Evolutionary conservation across 106 monocot genomes (phyloP), one percentile per base, ranked within the genome.

Genomic region (Chionographis japonica): DNA sequence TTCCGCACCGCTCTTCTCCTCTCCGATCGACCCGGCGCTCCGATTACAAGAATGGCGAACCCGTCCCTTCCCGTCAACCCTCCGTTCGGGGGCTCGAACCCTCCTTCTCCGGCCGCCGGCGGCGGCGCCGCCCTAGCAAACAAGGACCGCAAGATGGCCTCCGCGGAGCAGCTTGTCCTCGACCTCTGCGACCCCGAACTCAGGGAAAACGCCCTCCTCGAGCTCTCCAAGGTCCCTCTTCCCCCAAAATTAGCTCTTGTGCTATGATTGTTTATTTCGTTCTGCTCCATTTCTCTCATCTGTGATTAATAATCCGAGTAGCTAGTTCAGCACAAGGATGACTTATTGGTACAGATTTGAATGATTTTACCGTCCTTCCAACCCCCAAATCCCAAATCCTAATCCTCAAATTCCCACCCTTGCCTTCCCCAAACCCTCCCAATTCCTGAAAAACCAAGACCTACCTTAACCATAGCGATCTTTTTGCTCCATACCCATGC

Each of bases 171-270:
- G 74, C 88, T 91, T 51, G 92, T 92, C 4, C 89, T 87, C 11
- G 97, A 98, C 60, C 92, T 98, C 61, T 86, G 82, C 72, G 85
- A 89, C 69, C 84, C 89, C 54, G 83, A 90, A 43, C 92, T 92
- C 78, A 77, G 97, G 52, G 97, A 98, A 68, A 89, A 85, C 62
- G 97, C 97, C 63, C 87, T 98, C 11, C 86, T 89, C 27, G 92
- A 95, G 59, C 91, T 95, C 57, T 95, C 95, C 58, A 95, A 95
- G 95, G 95, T 95, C 46, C 5, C 61, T 40, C 8, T 37, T 19
- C 52, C 15, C 27, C 27, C 27, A 27, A 27, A 27, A 27, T 27
- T 46, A 38, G 17, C 46, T 41, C 19, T 68, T 4, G 14, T 38
- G 54, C n/a, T 54, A 68, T 27, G 37, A 68, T 54, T 54, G 60